Conservation (phyloP, 805 yeast genomes). For the Pichia insulana region DNA sequence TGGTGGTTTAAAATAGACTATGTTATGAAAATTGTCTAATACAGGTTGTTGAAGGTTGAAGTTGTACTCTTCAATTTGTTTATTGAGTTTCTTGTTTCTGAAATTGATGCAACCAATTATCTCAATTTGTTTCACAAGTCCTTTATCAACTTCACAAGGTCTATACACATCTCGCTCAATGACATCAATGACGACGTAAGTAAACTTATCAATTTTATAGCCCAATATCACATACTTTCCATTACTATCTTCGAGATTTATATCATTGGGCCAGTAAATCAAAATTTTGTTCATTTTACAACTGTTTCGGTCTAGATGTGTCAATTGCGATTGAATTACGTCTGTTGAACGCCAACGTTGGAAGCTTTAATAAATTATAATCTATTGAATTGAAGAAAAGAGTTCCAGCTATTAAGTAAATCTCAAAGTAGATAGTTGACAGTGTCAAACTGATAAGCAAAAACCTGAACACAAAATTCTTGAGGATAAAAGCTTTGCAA, state of each 20-base stretch:
- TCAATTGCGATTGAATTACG: slow-evolving; percentile 12
- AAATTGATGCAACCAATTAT: slow-evolving; percentile 24
- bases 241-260: slow-evolving; percentile 6
- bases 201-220: slow-evolving; percentile 16
- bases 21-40: slow-evolving; percentile 14
- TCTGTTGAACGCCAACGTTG: slow-evolving; percentile 8
- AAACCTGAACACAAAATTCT: too few relatives aligned
- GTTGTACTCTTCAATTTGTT: slow-evolving; percentile 15
- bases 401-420: not conserved
- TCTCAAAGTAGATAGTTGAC: not conserved
- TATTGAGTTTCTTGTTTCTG: slow-evolving; percentile 7
- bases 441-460: too few relatives aligned
- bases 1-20: slow-evolving; percentile 65
- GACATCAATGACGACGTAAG: slow-evolving; percentile 21
- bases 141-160: slow-evolving; percentile 11
- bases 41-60: slow-evolving; percentile 11
- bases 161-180: slow-evolving; percentile 14
- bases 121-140: slow-evolving; percentile 17
- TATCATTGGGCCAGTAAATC: slow-evolving; percentile 28
- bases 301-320: slow-evolving; percentile 1
- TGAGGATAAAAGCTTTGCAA: too few relatives aligned
- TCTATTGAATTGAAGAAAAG: slow-evolving; percentile 2
- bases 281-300: slow-evolving; percentile 5
- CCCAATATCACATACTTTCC: slow-evolving; percentile 22
- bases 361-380: slow-evolving; percentile 1